These are phyloP conservation scores for Botrytis medusae DNA, from an alignment of 2,329 filamentous ascomycete species.

Conservation along the genomic window DNA sequence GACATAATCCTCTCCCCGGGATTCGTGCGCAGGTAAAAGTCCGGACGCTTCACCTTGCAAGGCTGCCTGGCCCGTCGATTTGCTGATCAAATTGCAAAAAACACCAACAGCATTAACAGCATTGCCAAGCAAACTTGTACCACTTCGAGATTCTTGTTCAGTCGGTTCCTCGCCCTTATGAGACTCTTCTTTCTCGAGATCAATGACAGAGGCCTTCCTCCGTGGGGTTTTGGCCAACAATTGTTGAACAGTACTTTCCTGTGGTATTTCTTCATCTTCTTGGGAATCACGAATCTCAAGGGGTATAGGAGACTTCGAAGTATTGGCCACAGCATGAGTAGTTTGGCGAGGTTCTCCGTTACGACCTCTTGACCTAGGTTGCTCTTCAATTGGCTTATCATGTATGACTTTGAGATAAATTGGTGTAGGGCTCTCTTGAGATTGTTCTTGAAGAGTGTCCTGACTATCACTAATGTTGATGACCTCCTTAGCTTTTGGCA, in stretches of 20 bases:
- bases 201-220: neutral
- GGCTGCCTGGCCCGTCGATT: neutral
- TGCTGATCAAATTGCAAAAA: neutral
- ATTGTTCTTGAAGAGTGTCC: neutral
- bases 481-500: neutral
- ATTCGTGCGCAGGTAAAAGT: neutral
- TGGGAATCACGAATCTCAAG: slow-evolving; percentile 6
- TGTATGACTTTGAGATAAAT: neutral
- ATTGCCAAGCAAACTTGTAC: neutral
- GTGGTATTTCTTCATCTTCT: slow-evolving; percentile 2
- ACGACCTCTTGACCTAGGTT: neutral
- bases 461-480: slow-evolving; percentile 19
- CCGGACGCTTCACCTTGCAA: neutral
- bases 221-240: neutral
- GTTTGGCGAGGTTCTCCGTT: neutral
- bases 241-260: neutral
- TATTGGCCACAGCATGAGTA: neutral
- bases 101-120: too few relatives aligned
- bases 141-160: neutral
- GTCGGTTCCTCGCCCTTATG: neutral
- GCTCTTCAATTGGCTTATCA: neutral
- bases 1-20: neutral
- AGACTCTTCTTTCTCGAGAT: neutral
- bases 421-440: neutral
- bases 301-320: neutral